Conservation (phyloP, 805 yeast genomes). For the Candida coquimbonensis region DNA sequence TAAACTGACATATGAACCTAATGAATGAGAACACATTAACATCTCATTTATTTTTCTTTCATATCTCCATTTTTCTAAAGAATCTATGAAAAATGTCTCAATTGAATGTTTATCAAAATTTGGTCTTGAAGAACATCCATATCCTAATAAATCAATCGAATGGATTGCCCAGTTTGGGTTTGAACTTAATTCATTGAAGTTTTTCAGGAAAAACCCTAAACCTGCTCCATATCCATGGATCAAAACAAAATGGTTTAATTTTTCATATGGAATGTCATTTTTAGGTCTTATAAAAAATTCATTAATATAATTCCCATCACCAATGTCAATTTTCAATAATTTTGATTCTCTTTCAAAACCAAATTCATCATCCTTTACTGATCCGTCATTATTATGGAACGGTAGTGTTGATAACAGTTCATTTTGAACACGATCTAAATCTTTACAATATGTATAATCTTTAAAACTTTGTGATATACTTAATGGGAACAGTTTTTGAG, state of each 20-base stretch:
- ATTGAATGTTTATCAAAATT: slow-evolving; percentile 25
- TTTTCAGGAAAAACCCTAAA: slow-evolving; percentile 74
- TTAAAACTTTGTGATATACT: slow-evolving; percentile 41
- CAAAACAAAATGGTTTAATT: slow-evolving; percentile 51
- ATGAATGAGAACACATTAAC: slow-evolving; percentile 74
- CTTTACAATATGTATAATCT: slow-evolving; percentile 39
- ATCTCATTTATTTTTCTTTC: slow-evolving; percentile 41
- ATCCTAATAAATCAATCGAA: slow-evolving; percentile 84
- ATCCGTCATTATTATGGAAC: slow-evolving; percentile 31
- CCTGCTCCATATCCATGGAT: slow-evolving; percentile 97
- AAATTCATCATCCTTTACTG: slow-evolving; percentile 17
- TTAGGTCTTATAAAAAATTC: slow-evolving; percentile 62
- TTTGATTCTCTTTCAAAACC: slow-evolving; percentile 16
- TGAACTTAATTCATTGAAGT: slow-evolving; percentile 47
- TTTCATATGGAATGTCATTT: slow-evolving; percentile 23
- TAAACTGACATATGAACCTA: slow-evolving; percentile 83
- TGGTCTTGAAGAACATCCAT: slow-evolving; percentile 85
- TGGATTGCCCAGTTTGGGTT: slow-evolving; percentile 61
- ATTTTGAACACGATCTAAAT: slow-evolving; percentile 38
- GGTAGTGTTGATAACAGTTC: slow-evolving; percentile 40
- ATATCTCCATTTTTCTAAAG: slow-evolving; percentile 57
- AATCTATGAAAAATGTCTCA: slow-evolving; percentile 38
- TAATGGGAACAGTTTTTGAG: slow-evolving; percentile 51
- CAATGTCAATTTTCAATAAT: slow-evolving; percentile 30
- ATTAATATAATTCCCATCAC: slow-evolving; percentile 55